Percentiles rank a stretch among this genome's conserved stretches.
Evolutionary conservation across 2,329 filamentous ascomycete genomes (phyloP).

Genomic region (Xylaria multiplex): DNA sequence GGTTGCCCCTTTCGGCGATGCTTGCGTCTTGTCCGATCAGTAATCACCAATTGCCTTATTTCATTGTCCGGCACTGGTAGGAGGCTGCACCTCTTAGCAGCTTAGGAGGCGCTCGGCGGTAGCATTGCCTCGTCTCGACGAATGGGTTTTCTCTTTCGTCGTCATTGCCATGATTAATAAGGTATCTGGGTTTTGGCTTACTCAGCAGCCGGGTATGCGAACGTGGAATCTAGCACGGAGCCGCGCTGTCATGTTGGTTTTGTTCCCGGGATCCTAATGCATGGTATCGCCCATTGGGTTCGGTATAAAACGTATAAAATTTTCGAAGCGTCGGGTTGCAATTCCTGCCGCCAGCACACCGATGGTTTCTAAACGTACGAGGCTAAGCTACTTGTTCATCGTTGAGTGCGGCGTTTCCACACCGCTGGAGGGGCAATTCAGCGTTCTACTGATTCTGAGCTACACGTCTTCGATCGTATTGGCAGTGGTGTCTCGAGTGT

Average conservation of each 20-base stretch:
- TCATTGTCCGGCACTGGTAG: neutral
- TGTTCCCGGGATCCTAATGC: neutral
- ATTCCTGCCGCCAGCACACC: too few species aligned
- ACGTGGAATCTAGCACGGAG: neutral
- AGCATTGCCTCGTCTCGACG: neutral
- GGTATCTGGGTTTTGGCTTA: neutral
- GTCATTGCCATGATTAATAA: neutral
- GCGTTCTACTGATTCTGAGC: neutral
- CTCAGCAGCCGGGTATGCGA: neutral
- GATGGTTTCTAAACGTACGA: too few species aligned
- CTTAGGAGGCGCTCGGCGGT: neutral
- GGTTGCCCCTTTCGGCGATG: neutral
- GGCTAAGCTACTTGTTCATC: neutral
- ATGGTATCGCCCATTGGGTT: neutral
- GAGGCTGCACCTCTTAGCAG: neutral
- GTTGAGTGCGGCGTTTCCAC: neutral
- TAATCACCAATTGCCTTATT: neutral
- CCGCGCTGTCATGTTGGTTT: neutral
- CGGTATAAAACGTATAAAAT: neutral
- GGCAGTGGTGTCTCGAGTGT: neutral
- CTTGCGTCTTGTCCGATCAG: constrained; percentile 6
- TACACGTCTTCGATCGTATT: neutral
- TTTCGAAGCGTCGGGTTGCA: too few species aligned
- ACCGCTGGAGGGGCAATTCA: neutral
- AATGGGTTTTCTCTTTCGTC: neutral